Base-by-base conservation (phyloP, 2,329 filamentous ascomycete genomes). In the Sarocladium brachiariae region DNA sequence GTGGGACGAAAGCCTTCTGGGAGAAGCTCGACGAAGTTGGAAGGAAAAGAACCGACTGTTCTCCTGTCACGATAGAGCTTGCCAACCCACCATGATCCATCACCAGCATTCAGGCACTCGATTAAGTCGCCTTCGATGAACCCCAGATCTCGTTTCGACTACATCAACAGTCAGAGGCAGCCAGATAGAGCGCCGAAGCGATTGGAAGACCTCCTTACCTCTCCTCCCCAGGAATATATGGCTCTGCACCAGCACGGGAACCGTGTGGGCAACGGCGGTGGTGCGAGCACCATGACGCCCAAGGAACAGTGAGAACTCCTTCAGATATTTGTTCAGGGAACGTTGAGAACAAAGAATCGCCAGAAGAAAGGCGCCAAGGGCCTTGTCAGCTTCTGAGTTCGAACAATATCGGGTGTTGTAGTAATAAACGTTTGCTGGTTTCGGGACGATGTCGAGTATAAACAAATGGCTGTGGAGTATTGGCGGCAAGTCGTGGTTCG, bases 61-160 rank as follows among this genome's bases (percentile, higher is more conserved):
- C 91, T 83, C 66, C 87, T 86, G 70, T 99, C 93, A 59, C 93
- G 83, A 63, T 85, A 88, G 63, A 99, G 71, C 56, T 92, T 83
- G 45, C 93, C 93, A 70, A 91, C 96, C 93, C 93, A 99, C 93
- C 93, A 99, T 43, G 89, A 91, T 49, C 93, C 93, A 70, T 99
- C 93, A 56, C 93, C 93, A 18, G 93, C 93, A 66, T 99, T 99
- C 50, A 99, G 77, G 63, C 92, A 96, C 79, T 99, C 93, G 66
- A 99, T 99, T 58, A 99, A 71, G 69, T 99, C 93, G 56, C 93
- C 93, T 69, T 99, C 93, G 59, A 99, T 87, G 69, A 99, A 99
- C 14, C 93, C 93, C 52, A 99, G 78, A 65, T 99, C 93, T 66
- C 87, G 84, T 74, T 95, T 95, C 21, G 87, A 92, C 84, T 86